Evolutionary conservation across 1,284 basidiomycete species (phyloP), one percentile per base, ranked within the genome.

Genomic region (Melampsora americana): DNA sequence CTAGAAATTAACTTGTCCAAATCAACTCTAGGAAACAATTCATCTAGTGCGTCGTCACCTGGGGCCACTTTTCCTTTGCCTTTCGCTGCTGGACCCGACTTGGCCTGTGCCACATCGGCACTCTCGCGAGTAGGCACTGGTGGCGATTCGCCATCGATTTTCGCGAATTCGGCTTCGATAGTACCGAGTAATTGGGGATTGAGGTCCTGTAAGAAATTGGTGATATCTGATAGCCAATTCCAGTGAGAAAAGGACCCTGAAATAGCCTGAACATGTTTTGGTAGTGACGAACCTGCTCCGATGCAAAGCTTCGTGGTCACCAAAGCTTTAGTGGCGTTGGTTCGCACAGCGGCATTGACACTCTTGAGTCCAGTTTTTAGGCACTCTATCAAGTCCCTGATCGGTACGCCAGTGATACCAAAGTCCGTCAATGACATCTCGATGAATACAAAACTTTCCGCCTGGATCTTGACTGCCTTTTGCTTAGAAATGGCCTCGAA

Each of bases 381-480:
- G 81, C 95, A 96, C 59, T 95, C 92, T 77, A 99, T 94, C 46
- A 99, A 85, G 77, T 86, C 88, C 70, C 92, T 88, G 62, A 99
- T 86, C 1, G 92, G 89, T 20, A 99, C 83, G 11, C 95, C 95
- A 20, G 88, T 87, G 72, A 93, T 91, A 39, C 96, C 96, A 82
- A 99, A 99, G 76, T 98, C 96, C n/a, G 86, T 86, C 35, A 99
- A 84, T 14, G 91, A 89, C 74, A 89, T 87, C 78, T 95, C 93
- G 77, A 98, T 88, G 93, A 95, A 99, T 26, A 86, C 84, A 64
- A 97, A 83, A 0, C 94, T 90, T 82, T 99, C 96, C 0, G 95
- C 94, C 50, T 97, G 87, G 35, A 95, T 93, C 84, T 99, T 99
- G 0, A 95, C 95, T 0, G 96, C 96, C 83, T 99, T 99, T 82